These are phyloP conservation scores for Scutellaria barbata DNA, from an alignment of 257 asterid species.

Conservation along the genomic window DNA sequence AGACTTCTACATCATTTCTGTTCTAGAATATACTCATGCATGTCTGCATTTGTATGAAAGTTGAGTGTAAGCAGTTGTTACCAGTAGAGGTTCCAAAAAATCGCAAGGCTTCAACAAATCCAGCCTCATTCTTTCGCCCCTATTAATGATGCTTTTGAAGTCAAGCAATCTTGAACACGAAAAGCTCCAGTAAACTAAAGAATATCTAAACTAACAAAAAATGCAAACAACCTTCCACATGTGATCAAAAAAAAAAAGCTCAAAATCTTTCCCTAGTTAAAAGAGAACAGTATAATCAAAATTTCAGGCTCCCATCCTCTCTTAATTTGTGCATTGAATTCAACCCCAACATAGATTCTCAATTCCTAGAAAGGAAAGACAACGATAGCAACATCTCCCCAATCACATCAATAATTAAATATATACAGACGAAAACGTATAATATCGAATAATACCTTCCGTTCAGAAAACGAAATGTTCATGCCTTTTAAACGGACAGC, in stretches of 20 bases:
- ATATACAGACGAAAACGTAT: slow-evolving; percentile 31
- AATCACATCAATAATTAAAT: no score
- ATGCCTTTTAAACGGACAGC: slow-evolving; percentile 33
- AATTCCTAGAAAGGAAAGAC: background rate
- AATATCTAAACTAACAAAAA: slow-evolving; percentile 11
- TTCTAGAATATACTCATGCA: background rate
- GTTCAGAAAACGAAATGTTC: slow-evolving; percentile 30
- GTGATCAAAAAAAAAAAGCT: background rate
- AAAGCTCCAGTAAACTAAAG: slow-evolving; percentile 6
- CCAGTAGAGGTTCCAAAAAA: slow-evolving; percentile 46
- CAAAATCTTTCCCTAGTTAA: slow-evolving; percentile 19
- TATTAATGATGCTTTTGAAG: slow-evolving; percentile 32
- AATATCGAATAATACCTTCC: slow-evolving; percentile 25
- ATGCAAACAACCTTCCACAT: background rate
- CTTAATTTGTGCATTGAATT: slow-evolving; percentile 2
- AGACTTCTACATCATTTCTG: background rate
- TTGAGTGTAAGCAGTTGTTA: slow-evolving; percentile 30
- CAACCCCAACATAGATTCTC: background rate
- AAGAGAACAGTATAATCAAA: background rate
- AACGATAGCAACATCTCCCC: background rate
- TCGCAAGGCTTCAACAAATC: slow-evolving; percentile 35
- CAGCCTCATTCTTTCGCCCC: slow-evolving; percentile 46
- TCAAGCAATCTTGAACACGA: slow-evolving; percentile 18
- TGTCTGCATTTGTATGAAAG: background rate
- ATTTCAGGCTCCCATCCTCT: slow-evolving; percentile 16